phyloP scores from a whole-genome alignment of 331 rosid genomes.

The Malus hybrid region DNA sequence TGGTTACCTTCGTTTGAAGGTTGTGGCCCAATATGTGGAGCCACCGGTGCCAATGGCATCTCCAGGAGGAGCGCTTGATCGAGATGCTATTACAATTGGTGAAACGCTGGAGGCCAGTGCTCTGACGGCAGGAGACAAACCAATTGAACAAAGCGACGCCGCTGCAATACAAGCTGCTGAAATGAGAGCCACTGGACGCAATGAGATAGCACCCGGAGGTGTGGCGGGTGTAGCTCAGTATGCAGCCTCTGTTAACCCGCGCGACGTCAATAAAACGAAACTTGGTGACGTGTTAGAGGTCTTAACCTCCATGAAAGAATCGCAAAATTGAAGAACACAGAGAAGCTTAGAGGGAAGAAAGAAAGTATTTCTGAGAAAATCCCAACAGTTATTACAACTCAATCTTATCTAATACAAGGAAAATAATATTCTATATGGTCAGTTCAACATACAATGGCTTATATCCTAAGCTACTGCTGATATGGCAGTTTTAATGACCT shows the following conservation, averaged over 20 bases:
- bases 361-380: too few species aligned
- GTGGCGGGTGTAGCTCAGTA: slow-evolving; percentile 41
- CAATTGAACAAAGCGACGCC: slow-evolving; percentile 41
- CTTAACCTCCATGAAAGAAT: too few species aligned
- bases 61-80: slow-evolving; percentile 23
- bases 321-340: too few species aligned
- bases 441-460: too few species aligned
- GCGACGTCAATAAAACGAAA: slow-evolving; percentile 24
- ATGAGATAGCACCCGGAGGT: slow-evolving; percentile 21
- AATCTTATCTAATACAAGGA: too few species aligned
- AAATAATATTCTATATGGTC: too few species aligned
- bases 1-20: background rate
- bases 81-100: slow-evolving; percentile 41
- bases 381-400: too few species aligned
- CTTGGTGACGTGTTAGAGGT: slow-evolving; percentile 28
- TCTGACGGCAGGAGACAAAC: slow-evolving; percentile 25
- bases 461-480: too few species aligned
- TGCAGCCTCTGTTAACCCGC: slow-evolving; percentile 35
- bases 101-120: slow-evolving; percentile 56
- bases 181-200: slow-evolving; percentile 31
- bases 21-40: slow-evolving; percentile 39
- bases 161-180: slow-evolving; percentile 39
- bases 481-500: too few species aligned
- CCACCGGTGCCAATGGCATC: slow-evolving; percentile 27
- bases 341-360: too few species aligned